phyloP scores from a whole-genome alignment of 371 early-diverging fungal species.

The Entomophthora muscae region DNA sequence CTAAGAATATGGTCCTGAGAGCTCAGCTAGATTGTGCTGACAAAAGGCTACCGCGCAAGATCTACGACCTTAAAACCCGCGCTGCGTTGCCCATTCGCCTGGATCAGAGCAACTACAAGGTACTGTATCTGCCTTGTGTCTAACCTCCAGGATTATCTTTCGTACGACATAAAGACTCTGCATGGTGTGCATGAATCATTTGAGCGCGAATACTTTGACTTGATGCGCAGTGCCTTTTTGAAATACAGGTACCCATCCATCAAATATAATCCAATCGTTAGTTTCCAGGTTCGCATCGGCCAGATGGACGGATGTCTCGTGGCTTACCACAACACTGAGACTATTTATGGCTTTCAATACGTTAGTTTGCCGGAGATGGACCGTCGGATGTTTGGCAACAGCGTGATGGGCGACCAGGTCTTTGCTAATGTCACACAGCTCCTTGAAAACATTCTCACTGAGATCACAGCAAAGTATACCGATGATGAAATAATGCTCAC shows the following conservation, averaged over 20 bases:
- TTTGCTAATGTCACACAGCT: conserved; percentile 42
- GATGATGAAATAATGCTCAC: conserved; percentile 23
- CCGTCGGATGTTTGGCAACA: conserved; percentile 53
- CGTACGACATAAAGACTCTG: conserved; percentile 31
- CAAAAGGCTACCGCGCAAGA: conserved; percentile 44
- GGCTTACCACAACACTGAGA: conserved; percentile 78
- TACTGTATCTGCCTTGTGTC: too few species aligned
- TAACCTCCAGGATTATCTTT: conserved; percentile 19
- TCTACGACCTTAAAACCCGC: conserved; percentile 89
- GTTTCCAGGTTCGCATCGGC: conserved; percentile 85
- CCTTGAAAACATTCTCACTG: conserved; percentile 40
- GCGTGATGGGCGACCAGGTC: conserved; percentile 45
- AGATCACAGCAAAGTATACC: conserved; percentile 37
- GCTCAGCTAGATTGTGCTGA: conserved; percentile 85
- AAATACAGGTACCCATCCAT: conserved; percentile 58
- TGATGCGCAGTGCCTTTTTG: conserved; percentile 70
- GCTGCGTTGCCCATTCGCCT: conserved; percentile 71
- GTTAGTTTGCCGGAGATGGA: conserved; percentile 77
- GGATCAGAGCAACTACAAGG: conserved; percentile 49
- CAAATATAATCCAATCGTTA: conserved; percentile 8
- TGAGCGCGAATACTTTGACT: conserved; percentile 89
- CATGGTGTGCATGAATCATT: conserved; percentile 59
- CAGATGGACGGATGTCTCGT: conserved; percentile 94
- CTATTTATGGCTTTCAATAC: conserved; percentile 92
- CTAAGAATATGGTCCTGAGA: conserved; percentile 53